These are phyloP conservation scores for Pleurotus sapidus DNA, from an alignment of 768 basidiomycete genomes.

Conservation along the genomic window DNA sequence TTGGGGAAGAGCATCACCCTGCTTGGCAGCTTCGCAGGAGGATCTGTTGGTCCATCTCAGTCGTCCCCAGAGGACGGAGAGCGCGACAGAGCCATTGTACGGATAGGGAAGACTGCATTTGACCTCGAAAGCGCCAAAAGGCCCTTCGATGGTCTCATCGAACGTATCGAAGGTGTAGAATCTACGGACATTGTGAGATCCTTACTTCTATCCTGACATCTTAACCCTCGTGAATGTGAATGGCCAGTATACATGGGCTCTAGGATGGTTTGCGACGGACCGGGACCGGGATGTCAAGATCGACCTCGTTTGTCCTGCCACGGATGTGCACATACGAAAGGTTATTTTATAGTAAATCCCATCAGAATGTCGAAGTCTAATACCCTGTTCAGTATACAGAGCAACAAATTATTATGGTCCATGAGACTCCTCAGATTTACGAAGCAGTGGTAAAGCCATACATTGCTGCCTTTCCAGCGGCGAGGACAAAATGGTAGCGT, in stretches of 20 bases:
- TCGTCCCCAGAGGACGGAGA: conserved; percentile 12
- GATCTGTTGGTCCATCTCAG: conserved; percentile 9
- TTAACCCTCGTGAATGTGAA: neutral
- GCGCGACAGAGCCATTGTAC: conserved; percentile 60
- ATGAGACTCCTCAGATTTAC: conserved; percentile 83
- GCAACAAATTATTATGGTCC: conserved; percentile 70
- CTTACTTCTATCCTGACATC: neutral
- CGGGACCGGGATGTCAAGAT: conserved; percentile 72
- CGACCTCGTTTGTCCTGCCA: conserved; percentile 84
- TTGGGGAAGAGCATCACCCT: conserved; percentile 59
- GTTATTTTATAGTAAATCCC: conserved; percentile 25
- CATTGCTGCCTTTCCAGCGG: conserved; percentile 69
- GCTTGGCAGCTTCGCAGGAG: conserved; percentile 60
- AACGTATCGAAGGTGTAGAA: conserved; percentile 46
- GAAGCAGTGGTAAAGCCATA: conserved; percentile 70
- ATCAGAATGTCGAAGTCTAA: neutral
- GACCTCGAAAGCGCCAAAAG: conserved; percentile 33
- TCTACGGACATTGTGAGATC: conserved; percentile 66
- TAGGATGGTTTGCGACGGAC: conserved; percentile 59
- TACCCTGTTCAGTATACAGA: conserved; percentile 57
- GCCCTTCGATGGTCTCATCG: conserved; percentile 37
- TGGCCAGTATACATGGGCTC: conserved; percentile 75
- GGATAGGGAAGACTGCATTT: conserved; percentile 75
- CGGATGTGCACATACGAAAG: conserved; percentile 86
- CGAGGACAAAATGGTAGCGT: conserved; percentile 76